Evolutionary conservation across 805 yeast species (phyloP), one percentile per base, ranked within the genome.

Genomic region (Middelhovenomyces tepae): DNA sequence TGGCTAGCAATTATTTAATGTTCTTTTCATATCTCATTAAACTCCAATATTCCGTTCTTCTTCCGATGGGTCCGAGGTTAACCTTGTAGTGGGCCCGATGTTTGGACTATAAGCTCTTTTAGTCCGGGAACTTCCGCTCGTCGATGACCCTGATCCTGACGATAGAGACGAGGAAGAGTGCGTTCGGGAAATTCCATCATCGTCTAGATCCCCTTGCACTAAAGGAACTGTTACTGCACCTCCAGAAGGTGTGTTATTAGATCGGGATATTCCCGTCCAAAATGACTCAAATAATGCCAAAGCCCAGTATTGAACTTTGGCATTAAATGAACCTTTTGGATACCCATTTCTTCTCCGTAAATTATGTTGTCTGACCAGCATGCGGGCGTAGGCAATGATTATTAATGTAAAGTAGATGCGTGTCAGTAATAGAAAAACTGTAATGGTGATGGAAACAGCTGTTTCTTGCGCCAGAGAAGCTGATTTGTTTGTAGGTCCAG

Each of bases 371-470:
- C 72, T 63, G 29, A 74, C 65, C 40, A 77, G 60, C 39, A 60
- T 57, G 33, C 71, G 69, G 33, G 78, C 67, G 50, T 71, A 77
- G 5, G 81, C 70, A 13, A 77, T 41, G 26, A 76, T 50, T 14
- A 73, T 66, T 36, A 73, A 49, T 24, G 69, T 63, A 55, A 74
- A 74, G 55, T 77, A 77, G 31, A 73, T 30, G 34, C 83, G 60
- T 16, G 64, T 39, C 4, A 58, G 50, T 2, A 71, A 57, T 16
- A 73, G 59, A 3, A 62, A 44, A 4, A 73, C 40, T 0, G 75
- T 70, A n/a, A 71, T 52, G 9, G 67, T 56, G 16, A 71, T 57
- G 1, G 78, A 73, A 39, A 72, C 58, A 5, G 58, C 53, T 5
- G 53, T 48, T 37, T 54, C 57, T 32, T 52, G 50, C 23, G 57